phyloP scores from a whole-genome alignment of 2,329 filamentous ascomycete species.

The Rhinocladiella mackenziei region DNA sequence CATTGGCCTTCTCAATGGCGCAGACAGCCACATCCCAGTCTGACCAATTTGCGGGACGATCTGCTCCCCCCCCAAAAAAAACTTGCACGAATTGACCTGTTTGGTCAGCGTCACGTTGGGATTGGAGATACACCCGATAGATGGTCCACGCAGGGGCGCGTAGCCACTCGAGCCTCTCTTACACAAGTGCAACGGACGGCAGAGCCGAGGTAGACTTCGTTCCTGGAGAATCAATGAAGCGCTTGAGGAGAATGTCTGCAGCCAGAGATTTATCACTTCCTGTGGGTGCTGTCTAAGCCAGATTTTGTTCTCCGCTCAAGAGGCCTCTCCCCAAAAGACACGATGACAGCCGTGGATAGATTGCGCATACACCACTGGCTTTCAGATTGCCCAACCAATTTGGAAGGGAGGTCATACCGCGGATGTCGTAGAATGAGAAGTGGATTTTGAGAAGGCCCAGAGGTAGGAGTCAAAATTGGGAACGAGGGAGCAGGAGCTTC shows the following conservation, averaged over 20 bases:
- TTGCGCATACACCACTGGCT: slow-evolving; percentile 63
- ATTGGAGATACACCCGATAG: slow-evolving; percentile 34
- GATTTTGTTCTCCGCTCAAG: slow-evolving; percentile 60
- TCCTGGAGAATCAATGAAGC: slow-evolving; percentile 58
- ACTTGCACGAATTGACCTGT: slow-evolving; percentile 59
- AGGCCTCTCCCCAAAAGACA: slow-evolving; percentile 66
- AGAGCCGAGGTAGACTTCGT: slow-evolving; percentile 69
- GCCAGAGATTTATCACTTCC: slow-evolving; percentile 72
- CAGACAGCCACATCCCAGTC: slow-evolving; percentile 76
- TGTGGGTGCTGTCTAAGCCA: slow-evolving; percentile 76
- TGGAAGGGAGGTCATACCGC: slow-evolving; percentile 58
- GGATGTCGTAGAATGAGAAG: slow-evolving; percentile 59
- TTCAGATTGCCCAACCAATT: slow-evolving; percentile 63
- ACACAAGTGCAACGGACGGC: slow-evolving; percentile 73
- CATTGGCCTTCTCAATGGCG: slow-evolving; percentile 77
- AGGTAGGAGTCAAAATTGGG: slow-evolving; percentile 26
- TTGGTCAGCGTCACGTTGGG: slow-evolving; percentile 48
- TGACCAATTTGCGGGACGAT: slow-evolving; percentile 61
- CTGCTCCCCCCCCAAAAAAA: slow-evolving; percentile 74
- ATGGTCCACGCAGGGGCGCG: slow-evolving; percentile 54
- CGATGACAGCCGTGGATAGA: slow-evolving; percentile 76
- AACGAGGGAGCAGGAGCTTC: not conserved
- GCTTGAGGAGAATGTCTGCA: slow-evolving; percentile 65
- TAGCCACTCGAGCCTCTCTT: slow-evolving; percentile 74
- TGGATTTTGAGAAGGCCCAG: slow-evolving; percentile 40